Base-by-base conservation (phyloP, 768 basidiomycete genomes). In the Trametes villosa region DNA sequence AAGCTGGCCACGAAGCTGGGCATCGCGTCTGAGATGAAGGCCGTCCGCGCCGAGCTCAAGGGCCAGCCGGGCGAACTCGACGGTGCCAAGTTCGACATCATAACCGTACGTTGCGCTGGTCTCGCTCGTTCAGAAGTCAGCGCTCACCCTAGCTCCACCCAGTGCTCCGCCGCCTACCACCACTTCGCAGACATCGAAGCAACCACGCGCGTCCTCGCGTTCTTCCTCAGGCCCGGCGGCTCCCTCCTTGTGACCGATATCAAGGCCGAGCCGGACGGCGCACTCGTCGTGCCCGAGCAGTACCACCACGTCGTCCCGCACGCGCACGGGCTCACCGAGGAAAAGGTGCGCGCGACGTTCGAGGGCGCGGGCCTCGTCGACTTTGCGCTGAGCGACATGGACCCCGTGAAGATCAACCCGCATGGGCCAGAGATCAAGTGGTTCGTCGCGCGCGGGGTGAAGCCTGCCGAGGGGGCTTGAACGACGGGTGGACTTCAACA, bases 111-210 rank as follows among this genome's bases (percentile, higher is more conserved):
- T 75, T 27, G 15, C 36, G n/a, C 15, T 18, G 29, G 42, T 2
- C 60, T 9, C 12, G 15, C 17, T 46, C 9, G n/a, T n/a, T n/a
- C 42, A 51, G n/a, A 9, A 1, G 18, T 36, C 52, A 4, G 27
- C 20, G 36, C 56, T 26, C 36, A 47, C n/a, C 29, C 15, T 8
- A 24, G 12, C 22, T 30, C n/a, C 12, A 26, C 42, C 8, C 61
- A 91, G 89, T 91, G 89, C 65, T 76, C 81, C 9, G 74, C 77
- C 27, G 77, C 88, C 1, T 89, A 87, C 67, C 88, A 89, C 63
- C 88, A 89, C 68, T 78, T 89, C 54, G 53, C 72, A 6, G 79
- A 80, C 27, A 79, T 85, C 64, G 72, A 76, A 9, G 71, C 73
- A 12, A 80, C 81, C 29, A 91, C 89, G 8, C 74, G 74, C 17